A percentile compares a stretch with the other conserved stretches of the same genome.
Conservation (phyloP, 805 yeast species). For the Jamesozyma spencerorum region DNA sequence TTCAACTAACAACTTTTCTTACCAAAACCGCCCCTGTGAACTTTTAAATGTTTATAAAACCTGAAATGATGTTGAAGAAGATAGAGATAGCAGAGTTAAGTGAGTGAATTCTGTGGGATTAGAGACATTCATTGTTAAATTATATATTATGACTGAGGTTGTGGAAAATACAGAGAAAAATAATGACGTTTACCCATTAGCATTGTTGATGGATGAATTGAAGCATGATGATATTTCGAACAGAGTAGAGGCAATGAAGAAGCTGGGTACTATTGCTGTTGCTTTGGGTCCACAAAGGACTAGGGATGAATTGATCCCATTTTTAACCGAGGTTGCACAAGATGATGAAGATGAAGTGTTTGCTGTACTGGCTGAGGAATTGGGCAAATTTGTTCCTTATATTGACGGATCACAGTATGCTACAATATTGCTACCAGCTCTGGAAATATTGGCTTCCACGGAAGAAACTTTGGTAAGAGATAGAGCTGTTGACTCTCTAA, state of each 20-base stretch:
- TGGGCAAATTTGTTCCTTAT: slow-evolving; percentile 78
- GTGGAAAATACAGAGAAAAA: slow-evolving; percentile 13
- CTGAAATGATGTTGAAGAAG: neutral
- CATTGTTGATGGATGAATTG: slow-evolving; percentile 91
- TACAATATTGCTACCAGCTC: slow-evolving; percentile 48
- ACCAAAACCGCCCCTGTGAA: slow-evolving; percentile 1
- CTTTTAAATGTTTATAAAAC: neutral
- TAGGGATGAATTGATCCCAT: slow-evolving; percentile 79
- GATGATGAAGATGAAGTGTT: slow-evolving; percentile 98
- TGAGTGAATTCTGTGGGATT: too few species aligned
- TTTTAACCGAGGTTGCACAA: slow-evolving; percentile 72
- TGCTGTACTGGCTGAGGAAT: slow-evolving; percentile 83
- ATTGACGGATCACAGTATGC: slow-evolving; percentile 76
- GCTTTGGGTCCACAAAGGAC: slow-evolving; percentile 94
- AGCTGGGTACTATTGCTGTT: slow-evolving; percentile 85
- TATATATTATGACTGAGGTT: slow-evolving; percentile 1
- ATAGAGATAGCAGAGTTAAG: neutral
- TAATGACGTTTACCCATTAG: slow-evolving; percentile 75
- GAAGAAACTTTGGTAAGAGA: slow-evolving; percentile 97
- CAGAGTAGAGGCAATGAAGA: slow-evolving; percentile 89
- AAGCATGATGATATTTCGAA: slow-evolving; percentile 93
- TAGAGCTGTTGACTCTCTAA: slow-evolving; percentile 81
- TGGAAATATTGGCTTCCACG: slow-evolving; percentile 78
- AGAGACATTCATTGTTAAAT: too few species aligned
- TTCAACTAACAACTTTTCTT: neutral